Base-by-base conservation (phyloP, 345 rosid species). In the Erodium maritimum region DNA sequence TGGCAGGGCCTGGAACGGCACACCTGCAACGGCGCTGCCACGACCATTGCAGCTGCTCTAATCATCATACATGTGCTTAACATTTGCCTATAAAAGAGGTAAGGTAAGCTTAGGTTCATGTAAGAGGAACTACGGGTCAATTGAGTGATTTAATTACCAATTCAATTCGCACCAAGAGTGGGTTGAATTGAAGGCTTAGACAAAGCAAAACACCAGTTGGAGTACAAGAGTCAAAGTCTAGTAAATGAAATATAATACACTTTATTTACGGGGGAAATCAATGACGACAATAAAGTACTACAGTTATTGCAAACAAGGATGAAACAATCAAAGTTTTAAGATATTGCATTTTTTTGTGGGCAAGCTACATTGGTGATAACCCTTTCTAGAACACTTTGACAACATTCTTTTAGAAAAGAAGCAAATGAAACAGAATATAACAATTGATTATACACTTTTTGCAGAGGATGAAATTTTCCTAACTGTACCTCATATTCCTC, bases 401-500 rank as follows among this genome's bases (percentile, higher is more conserved):
- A 3, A 29, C 34, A 14, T 12, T 10, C 3, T 42, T 10, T 14
- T 13, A 42, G 48, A 42, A 42, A 42, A 42, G 17, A 14, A 42
- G 48, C 12, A 7, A 42, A 42, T 42, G 48, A 7, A 12, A 9
- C 48, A 9, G 17, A 42, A 42, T 14, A 14, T 42, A 42, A 42
- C 14, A 42, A 42, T 42, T 42, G 48, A 12, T 14, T 3, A 42
- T 10, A 58, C n/a, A n/a, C 23, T 1, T 20, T 42, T 58, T 17
- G 50, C n/a, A 19, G 23, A 52, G 19, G 13, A 20, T 45, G 45
- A 19, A 29, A 21, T 22, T 19, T 20, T 55, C 50, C 52, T 1
- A 3, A 42, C 48, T 42, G 42, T 79, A 93, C 99, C 97, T 90
- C 91, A 23, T 83, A 90, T 64, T 87, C 97, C 77, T 93, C 99